phyloP scores from a whole-genome alignment of 257 asterid genomes.

The Buddleja alternifolia region DNA sequence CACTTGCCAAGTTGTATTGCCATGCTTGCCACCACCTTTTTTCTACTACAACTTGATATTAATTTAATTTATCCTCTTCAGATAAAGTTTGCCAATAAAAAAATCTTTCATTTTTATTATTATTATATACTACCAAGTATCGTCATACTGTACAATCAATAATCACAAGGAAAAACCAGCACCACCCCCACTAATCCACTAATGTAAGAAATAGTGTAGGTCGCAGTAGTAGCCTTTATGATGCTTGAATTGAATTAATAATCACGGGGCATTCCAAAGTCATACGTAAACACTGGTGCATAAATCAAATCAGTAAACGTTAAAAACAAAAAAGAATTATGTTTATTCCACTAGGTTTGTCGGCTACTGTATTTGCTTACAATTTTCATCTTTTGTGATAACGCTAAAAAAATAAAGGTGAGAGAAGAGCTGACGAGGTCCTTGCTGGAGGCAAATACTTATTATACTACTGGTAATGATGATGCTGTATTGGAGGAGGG shows the following conservation, averaged over 20 bases:
- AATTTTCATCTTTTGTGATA: slow-evolving; percentile 25
- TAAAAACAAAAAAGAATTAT: slow-evolving; percentile 9
- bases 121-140: no score
- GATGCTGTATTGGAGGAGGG: slow-evolving; percentile 38
- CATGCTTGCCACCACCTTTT: slow-evolving; percentile 16
- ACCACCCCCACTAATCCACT: not conserved
- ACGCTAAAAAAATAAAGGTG: slow-evolving; percentile 69
- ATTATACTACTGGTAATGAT: slow-evolving; percentile 36
- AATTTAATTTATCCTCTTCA: not conserved
- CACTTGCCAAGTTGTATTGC: slow-evolving; percentile 30
- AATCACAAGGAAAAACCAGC: slow-evolving; percentile 12
- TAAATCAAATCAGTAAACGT: slow-evolving; percentile 7
- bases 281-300: slow-evolving; percentile 30
- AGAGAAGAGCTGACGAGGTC: slow-evolving; percentile 90
- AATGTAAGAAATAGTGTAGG: not conserved
- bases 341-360: slow-evolving; percentile 17
- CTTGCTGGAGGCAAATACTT: slow-evolving; percentile 62
- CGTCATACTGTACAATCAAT: no score
- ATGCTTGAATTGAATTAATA: no score
- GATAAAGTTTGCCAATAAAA: not conserved
- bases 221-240: slow-evolving; percentile 42
- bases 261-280: slow-evolving; percentile 29
- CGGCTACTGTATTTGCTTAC: slow-evolving; percentile 23
- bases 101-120: no score
- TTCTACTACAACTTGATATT: slow-evolving; percentile 24